Evolutionary conservation across 306 rosid species (phyloP).

Genomic region (Pyrus communis): DNA sequence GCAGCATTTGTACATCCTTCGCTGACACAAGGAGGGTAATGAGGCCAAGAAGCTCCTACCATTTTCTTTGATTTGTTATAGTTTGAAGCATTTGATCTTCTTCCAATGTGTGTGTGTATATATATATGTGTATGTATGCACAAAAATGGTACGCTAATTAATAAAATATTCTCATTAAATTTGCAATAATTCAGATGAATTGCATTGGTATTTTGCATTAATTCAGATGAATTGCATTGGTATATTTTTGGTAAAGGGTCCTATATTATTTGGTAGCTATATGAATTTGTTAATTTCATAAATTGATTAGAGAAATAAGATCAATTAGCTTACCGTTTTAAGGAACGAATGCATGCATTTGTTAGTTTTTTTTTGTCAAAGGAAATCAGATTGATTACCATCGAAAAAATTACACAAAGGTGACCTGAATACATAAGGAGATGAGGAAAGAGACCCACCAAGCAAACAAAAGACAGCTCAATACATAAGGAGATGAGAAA

Average conservation of each 20-base stretch:
- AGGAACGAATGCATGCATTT: too few species aligned
- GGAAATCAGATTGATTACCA: too few species aligned
- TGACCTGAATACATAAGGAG: too few species aligned
- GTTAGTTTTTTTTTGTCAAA: neutral
- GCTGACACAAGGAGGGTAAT: neutral
- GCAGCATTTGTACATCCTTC: neutral
- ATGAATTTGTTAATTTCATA: neutral
- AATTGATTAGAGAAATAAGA: neutral
- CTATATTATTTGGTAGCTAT: neutral
- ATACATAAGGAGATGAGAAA: too few species aligned
- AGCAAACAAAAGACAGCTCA: too few species aligned
- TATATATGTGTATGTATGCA: neutral
- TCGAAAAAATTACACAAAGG: too few species aligned
- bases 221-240: neutral
- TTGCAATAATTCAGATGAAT: too few species aligned
- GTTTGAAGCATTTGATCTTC: neutral
- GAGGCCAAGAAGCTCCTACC: neutral
- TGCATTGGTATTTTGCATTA: neutral
- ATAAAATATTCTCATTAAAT: neutral
- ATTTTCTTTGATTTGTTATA: neutral
- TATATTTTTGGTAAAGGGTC: neutral
- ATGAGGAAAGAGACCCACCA: too few species aligned
- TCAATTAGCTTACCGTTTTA: neutral
- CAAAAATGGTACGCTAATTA: neutral
- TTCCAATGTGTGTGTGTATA: too few species aligned